Base-by-base conservation (phyloP, 2,329 filamentous ascomycete genomes). In the Pseudogymnoascus sp. region DNA sequence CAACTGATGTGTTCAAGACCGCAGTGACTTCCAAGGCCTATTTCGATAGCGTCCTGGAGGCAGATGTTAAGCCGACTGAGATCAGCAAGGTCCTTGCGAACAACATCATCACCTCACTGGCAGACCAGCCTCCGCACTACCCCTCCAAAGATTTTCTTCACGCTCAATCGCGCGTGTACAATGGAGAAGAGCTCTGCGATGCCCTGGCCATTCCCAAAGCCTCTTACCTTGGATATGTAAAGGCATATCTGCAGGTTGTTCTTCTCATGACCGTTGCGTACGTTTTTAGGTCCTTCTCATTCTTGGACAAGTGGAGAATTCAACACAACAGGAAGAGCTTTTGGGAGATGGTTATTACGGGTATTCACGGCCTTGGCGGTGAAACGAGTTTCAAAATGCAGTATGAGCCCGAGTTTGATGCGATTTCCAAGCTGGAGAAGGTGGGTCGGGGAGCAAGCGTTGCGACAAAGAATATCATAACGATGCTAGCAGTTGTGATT, bases 21-120 rank as follows among this genome's bases (percentile, higher is more conserved):
- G 79, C 83, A 0, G 75, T 75, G 5, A 77, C 79, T 36, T 85
- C 87, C 1, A 85, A 81, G 67, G 77, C 77, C 1, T 81, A 86
- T 70, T 87, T 91, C 83, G 88, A 93, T 68, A 84, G 82, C 0
- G 76, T 92, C 1, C 73, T 90, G 16, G 75, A 84, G 28, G 80
- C 86, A 28, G 89, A 93, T 72, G 80, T 92, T 18, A 72, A 82
- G 25, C 89, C 90, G 0, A 86, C 84, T 0, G 75, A 80, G 0
- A 88, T 82, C 18, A 87, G 84, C 0, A 80, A 80, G 53, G 78
- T 87, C 5, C 78, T 93, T 25, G 88, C 88, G 2, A 88, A 88
- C 73, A 93, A 93, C 71, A 88, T 93, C 69, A 86, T 93, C 68
- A 80, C 83, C 3, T 83, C 83, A 2, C 78, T 93, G n/a, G 80